A percentile compares a stretch with the other conserved stretches of the same genome.
phyloP scores from a whole-genome alignment of 179 eudicot species.

The Kewa caespitosa region DNA sequence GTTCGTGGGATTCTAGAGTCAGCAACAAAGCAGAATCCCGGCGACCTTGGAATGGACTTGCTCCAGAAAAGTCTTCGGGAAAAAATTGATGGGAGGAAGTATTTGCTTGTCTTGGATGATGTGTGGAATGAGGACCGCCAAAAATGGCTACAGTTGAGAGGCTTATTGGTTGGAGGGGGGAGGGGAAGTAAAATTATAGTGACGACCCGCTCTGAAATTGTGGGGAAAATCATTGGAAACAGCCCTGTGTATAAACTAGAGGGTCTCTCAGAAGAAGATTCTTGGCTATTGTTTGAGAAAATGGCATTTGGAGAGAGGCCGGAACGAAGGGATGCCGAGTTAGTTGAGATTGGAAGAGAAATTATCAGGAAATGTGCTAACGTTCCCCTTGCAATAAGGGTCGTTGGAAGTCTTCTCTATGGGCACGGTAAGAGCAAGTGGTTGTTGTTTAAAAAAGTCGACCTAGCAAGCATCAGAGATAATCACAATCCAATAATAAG shows the following conservation, averaged over 20 bases:
- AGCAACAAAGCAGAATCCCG: not conserved
- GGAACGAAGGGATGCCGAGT: not conserved
- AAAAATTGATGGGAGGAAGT: slow-evolving; percentile 1
- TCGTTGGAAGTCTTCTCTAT: not conserved
- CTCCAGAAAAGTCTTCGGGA: not conserved
- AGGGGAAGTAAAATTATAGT: slow-evolving; percentile 15
- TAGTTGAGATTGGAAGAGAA: slow-evolving; percentile 3
- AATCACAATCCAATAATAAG: not conserved
- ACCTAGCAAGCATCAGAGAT: not conserved
- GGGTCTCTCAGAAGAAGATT: not conserved
- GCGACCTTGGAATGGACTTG: slow-evolving; percentile 3
- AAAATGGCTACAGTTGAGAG: slow-evolving; percentile 25
- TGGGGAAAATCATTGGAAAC: not conserved
- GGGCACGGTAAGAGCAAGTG: slow-evolving; percentile 1
- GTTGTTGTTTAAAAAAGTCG: not conserved
- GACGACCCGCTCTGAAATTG: not conserved
- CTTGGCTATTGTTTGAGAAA: not conserved
- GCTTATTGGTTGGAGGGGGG: slow-evolving; percentile 5
- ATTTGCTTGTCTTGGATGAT: slow-evolving; percentile 38
- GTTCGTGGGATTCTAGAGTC: slow-evolving; percentile 8
- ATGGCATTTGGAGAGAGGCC: not conserved
- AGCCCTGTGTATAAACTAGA: not conserved
- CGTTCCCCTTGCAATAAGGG: slow-evolving; percentile 16
- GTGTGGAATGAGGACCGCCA: slow-evolving; percentile 29
- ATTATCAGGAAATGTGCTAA: slow-evolving; percentile 7